Evolutionary conservation across 2,329 filamentous ascomycete species (phyloP).

Genomic region (Fusarium pilosicola): DNA sequence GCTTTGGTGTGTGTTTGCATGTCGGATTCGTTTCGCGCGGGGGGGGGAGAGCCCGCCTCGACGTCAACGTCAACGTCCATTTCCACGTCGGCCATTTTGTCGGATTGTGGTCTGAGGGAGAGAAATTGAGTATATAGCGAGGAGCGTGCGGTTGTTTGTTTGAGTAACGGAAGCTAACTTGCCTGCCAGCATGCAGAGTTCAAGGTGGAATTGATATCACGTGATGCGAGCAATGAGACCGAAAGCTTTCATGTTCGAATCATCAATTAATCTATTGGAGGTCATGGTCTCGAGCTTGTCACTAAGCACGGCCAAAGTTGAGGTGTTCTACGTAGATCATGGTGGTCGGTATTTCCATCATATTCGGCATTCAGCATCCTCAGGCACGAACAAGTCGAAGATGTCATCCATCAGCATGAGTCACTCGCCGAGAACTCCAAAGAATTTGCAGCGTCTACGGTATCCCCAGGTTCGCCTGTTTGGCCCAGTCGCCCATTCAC

Average conservation of each 20-base stretch:
- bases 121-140: background rate
- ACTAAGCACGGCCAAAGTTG: background rate
- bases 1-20: constrained; percentile 79
- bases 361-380: constrained; percentile 1
- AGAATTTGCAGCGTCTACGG: constrained; percentile 15
- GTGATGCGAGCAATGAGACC: background rate
- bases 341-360: background rate
- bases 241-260: background rate
- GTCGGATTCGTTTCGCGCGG: constrained; percentile 65
- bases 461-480: background rate
- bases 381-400: constrained; percentile 17
- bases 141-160: background rate
- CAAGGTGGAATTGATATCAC: constrained; percentile 27
- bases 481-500: background rate
- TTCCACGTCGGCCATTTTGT: constrained; percentile 62
- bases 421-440: constrained; percentile 32
- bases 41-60: constrained; percentile 51
- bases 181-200: constrained; percentile 4
- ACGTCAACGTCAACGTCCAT: constrained; percentile 67
- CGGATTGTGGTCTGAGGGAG: background rate
- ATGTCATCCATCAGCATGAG: constrained; percentile 36
- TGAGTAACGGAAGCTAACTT: background rate
- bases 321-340: background rate
- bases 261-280: background rate
- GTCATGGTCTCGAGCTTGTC: background rate